Evolutionary conservation across 2,329 filamentous ascomycete species (phyloP), one percentile per base, ranked within the genome.

Genomic region (Arthrobotrys sphaeroides): DNA sequence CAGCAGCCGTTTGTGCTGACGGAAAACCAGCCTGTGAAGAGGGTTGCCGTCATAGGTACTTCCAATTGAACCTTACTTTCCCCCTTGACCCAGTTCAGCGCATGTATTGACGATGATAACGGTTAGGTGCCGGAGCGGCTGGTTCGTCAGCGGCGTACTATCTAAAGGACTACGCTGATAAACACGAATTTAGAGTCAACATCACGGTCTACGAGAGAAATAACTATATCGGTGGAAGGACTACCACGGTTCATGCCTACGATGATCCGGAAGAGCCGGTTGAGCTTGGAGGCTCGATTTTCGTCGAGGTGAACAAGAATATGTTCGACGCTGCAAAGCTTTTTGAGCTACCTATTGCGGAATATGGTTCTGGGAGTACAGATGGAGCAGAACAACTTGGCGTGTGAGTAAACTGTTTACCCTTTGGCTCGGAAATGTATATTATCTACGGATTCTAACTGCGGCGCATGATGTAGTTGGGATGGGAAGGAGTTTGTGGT

Each of bases 271-370:
- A 84, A 0, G 84, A 89, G 40, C 90, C 91, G 0, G 87, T 97
- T 36, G 95, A 99, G 82, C 85, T 98, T 0, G 95, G 95, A 13
- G 95, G 91, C 9, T 94, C 91, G 76, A 97, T 98, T 79, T 99
- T 98, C 81, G 92, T 98, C 47, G 82, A 90, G 55, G 87, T 91
- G 45, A 99, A 98, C 81, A 85, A 89, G 40, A 97, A 96, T 79
- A 86, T 99, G 40, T 88, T 90, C 79, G 89, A 91, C 65, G 91
- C 93, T 0, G 89, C 88, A 5, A 83, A 87, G 31, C 85, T 88
- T 12, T 93, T 97, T 80, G 88, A 88, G n/a, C 88, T 99, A 2
- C 83, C 84, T 0, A 83, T 88, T 1, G 83, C 82, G n/a, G 83
- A 83, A 7, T 83, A 82, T 1, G 84, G 85, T 16, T 82, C 83